Evolutionary conservation across 495 filamentous ascomycete genomes (phyloP), one percentile per base, ranked within the genome.

Genomic region (Penicillium herquei): DNA sequence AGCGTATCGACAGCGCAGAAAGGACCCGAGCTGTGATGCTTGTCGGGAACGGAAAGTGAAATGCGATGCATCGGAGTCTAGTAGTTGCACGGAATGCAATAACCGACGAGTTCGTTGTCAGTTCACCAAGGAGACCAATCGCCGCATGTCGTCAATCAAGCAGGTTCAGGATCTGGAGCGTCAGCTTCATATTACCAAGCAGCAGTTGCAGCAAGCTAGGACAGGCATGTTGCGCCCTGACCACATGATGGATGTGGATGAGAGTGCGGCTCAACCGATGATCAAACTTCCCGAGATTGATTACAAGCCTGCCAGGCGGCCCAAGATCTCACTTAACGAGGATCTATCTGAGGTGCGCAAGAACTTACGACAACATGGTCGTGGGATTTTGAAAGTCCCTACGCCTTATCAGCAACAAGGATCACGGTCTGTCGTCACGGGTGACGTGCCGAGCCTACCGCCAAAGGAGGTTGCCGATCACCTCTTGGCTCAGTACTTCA

Each of bases 91-190:
- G 3, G 94, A 98, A 75, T 98, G 94, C 74, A 89, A 89, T 12
- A 96, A 90, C 64, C 84, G 94, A 58, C 92, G 90, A 66, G 92
- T 96, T 46, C 95, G 94, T 67, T 98, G 94, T 66, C 93, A 96
- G 70, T 98, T 98, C 68, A 98, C 94, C 43, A 98, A 98, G 76
- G 94, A 98, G 71, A 98, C 94, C 17, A 98, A 98, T 71, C 85
- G 95, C 45, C 85, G 94, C 58, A 98, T 98, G 94, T 97, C 94
- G 44, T 96, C 92, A 12, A 97, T 98, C 70, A 98, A 98, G 85
- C 94, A 97, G 77, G 91, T 97, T 3, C 94, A 98, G 72, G 94
- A 98, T 71, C 78, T 98, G 21, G 92, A 98, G 70, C 95, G 90
- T 72, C 93, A 96, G 70, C 83, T 98, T 51, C 78, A 84, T 26